phyloP scores from a whole-genome alignment of 495 filamentous ascomycete species.

The Aspergillus funiculosus region DNA sequence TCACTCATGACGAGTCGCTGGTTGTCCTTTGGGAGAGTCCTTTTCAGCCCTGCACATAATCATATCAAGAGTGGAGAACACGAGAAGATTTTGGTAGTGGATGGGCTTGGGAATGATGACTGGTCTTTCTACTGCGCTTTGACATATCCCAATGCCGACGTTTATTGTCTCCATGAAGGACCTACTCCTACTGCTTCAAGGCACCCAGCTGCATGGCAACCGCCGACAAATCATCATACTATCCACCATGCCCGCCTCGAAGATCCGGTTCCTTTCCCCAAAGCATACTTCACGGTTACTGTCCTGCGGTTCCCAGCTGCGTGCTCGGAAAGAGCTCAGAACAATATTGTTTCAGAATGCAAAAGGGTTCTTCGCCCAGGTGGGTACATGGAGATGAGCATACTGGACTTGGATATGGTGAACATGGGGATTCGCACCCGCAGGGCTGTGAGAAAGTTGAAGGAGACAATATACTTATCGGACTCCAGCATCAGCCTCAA shows the following conservation, averaged over 20 bases:
- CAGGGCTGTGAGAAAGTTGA: conserved; percentile 68
- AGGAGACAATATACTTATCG: conserved; percentile 63
- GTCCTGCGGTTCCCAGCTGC: conserved; percentile 83
- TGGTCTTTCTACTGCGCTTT: conserved; percentile 98
- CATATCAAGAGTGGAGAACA: conserved; percentile 60
- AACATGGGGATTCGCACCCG: conserved; percentile 77
- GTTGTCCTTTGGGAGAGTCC: conserved; percentile 90
- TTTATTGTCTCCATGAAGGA: conserved; percentile 62
- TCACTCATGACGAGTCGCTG: conserved; percentile 74
- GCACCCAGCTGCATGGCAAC: conserved; percentile 45
- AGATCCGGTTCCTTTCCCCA: conserved; percentile 77
- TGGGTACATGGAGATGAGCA: conserved; percentile 80
- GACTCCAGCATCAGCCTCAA: conserved; percentile 62
- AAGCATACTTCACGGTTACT: conserved; percentile 77
- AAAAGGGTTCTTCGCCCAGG: conserved; percentile 86
- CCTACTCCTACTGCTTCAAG: conserved; percentile 29
- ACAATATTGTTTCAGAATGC: conserved; percentile 77
- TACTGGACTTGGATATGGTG: conserved; percentile 81
- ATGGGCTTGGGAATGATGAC: conserved; percentile 86
- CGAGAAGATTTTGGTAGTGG: conserved; percentile 73
- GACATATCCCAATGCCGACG: conserved; percentile 76
- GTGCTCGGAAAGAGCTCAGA: conserved; percentile 65
- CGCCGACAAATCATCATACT: conserved; percentile 80
- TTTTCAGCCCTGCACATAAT: conserved; percentile 88
- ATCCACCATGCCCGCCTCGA: conserved; percentile 63